A percentile compares a stretch with the other conserved stretches of the same genome.
phyloP scores from a whole-genome alignment of 176 grass and related monocot species.

The Avena insularis region DNA sequence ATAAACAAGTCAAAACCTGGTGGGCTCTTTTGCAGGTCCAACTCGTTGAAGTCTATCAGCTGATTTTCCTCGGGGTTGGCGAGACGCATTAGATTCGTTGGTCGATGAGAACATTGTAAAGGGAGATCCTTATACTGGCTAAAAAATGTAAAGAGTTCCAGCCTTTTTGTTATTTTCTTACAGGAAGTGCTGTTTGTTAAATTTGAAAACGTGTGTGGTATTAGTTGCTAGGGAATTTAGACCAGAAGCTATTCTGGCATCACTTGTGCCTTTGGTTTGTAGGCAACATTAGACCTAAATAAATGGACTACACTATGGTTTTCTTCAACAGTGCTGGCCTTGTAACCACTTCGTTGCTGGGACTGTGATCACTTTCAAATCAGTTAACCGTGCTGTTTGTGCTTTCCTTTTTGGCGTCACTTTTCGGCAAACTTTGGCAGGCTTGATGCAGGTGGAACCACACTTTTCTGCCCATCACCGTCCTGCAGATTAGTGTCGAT shows the following conservation, averaged over 20 bases:
- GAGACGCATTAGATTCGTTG: not conserved
- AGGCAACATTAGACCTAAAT: slow-evolving; percentile 39
- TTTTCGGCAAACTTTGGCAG: not conserved
- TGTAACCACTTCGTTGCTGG: not conserved
- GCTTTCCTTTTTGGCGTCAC: not conserved
- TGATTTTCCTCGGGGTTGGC: slow-evolving; percentile 29
- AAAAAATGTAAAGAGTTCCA: slow-evolving; percentile 49
- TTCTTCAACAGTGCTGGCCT: not conserved
- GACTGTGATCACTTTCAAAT: not conserved
- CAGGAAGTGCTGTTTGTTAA: slow-evolving; percentile 48
- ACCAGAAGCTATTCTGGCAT: slow-evolving; percentile 40
- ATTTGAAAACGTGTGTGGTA: slow-evolving; percentile 29
- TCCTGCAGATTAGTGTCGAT: not conserved
- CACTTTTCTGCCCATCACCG: not conserved
- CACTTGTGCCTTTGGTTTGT: slow-evolving; percentile 27
- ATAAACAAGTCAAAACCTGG: not conserved
- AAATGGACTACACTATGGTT: slow-evolving; percentile 32
- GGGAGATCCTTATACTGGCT: slow-evolving; percentile 33
- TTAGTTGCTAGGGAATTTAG: not conserved
- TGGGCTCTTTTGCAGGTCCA: slow-evolving; percentile 39
- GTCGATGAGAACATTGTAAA: slow-evolving; percentile 34
- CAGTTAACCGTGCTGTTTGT: not conserved
- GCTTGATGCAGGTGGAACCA: not conserved
- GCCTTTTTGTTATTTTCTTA: slow-evolving; percentile 47
- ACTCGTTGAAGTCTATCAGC: slow-evolving; percentile 42